Base-by-base conservation (phyloP, 2,329 filamentous ascomycete genomes). In the Ustulina deusta region DNA sequence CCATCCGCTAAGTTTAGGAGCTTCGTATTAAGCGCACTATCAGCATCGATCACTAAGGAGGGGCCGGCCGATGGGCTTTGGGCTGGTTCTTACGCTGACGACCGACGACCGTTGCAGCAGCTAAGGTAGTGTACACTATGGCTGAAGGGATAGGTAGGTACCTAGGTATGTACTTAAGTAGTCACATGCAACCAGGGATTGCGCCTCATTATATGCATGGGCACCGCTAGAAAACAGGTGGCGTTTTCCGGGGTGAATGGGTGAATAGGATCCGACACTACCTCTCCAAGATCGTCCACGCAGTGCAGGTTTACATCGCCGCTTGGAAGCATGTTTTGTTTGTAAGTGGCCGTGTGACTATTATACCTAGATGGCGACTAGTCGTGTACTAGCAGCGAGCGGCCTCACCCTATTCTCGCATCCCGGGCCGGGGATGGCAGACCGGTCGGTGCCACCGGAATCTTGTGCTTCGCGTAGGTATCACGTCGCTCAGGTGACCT, bases 1-100 rank as follows among this genome's bases (percentile, higher is more conserved):
- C 59, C 66, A 54, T 65, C 59, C 61, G 65, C 70, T 62, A 69
- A 46, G 61, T 42, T 64, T 59, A 40, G 61, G 44, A 59, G 36
- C 63, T 62, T 72, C 61, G 66, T 69, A 74, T 71, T 73, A 66
- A 73, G 72, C 67, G 71, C 56, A 52, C 68, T 72, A 70, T 72
- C 71, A 84, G 82, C 70, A 78, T 84, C 71, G 82, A 83, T 69
- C 81, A 82, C 74, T 82, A 61, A 72, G 56, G 57, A 61, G 68
- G 52, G 59, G 59, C n/a, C n/a, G n/a, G 57, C 67, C 70, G 69
- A 66, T 66, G 40, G 59, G 67, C 55, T 60, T 61, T 48, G 57
- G 68, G 57, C 48, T 60, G 55, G 69, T 46, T 65, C 56, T 66
- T 55, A 66, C 67, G 71, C 52, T 40, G 42, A 44, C 36, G 60